Percentiles rank a stretch among this genome's conserved stretches.
These are phyloP conservation scores for Debaryomyces nepalensis DNA, from an alignment of 1,139 yeast species.

Conservation along the genomic window DNA sequence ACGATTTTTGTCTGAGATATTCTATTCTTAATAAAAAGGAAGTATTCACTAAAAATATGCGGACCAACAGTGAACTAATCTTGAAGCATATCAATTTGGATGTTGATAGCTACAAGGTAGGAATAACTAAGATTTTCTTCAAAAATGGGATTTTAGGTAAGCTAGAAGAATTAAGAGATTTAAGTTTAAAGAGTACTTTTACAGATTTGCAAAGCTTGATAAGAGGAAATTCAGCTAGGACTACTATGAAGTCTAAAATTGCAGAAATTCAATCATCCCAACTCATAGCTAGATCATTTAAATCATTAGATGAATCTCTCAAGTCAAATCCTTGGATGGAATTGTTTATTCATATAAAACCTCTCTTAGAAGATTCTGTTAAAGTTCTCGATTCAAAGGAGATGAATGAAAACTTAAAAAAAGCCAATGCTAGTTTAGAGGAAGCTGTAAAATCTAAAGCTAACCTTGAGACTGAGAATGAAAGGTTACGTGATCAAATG, in stretches of 20 bases:
- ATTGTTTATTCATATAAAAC: constrained; percentile 72
- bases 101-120: constrained; percentile 71
- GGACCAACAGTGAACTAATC: constrained; percentile 71
- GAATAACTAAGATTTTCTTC: constrained; percentile 86
- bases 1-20: constrained; percentile 78
- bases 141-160: constrained; percentile 93
- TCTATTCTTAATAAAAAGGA: constrained; percentile 58
- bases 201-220: constrained; percentile 68
- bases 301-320: constrained; percentile 54
- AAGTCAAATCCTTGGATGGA: constrained; percentile 78
- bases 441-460: constrained; percentile 48
- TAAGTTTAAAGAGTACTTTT: constrained; percentile 58
- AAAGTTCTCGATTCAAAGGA: constrained; percentile 60
- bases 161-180: constrained; percentile 79
- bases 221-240: constrained; percentile 67
- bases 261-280: constrained; percentile 73
- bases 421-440: constrained; percentile 40
- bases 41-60: constrained; percentile 53
- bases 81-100: constrained; percentile 66
- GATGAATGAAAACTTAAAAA: constrained; percentile 54
- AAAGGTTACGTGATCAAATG: constrained; percentile 48
- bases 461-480: constrained; percentile 53
- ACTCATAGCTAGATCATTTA: constrained; percentile 66
- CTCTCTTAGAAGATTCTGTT: constrained; percentile 69
- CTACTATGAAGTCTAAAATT: constrained; percentile 53